A percentile compares a stretch with the other conserved stretches of the same genome.
These are phyloP conservation scores for Madurella mycetomatis DNA, from an alignment of 2,329 filamentous ascomycete species.

Conservation along the genomic window DNA sequence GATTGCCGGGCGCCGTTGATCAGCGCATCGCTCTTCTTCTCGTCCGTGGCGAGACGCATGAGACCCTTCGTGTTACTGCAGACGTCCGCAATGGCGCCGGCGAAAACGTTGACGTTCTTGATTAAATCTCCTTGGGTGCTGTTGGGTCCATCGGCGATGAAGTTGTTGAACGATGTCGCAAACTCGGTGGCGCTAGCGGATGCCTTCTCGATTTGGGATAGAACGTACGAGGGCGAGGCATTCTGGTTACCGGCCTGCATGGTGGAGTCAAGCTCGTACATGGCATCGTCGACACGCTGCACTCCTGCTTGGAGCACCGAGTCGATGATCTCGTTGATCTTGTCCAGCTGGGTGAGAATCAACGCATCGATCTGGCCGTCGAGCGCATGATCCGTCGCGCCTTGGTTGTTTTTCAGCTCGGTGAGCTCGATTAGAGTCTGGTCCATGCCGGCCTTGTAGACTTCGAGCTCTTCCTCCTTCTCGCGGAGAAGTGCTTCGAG, in stretches of 20 bases:
- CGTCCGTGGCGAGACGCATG: slow-evolving; percentile 85
- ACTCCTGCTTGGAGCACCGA: slow-evolving; percentile 92
- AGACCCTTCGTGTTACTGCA: slow-evolving; percentile 96
- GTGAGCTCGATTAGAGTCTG: slow-evolving; percentile 90
- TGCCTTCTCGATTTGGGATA: slow-evolving; percentile 96
- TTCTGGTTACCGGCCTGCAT: slow-evolving; percentile 99
- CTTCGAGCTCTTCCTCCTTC: slow-evolving; percentile 96
- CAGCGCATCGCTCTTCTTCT: slow-evolving; percentile 87
- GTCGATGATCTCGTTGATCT: slow-evolving; percentile 97
- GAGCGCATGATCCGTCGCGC: slow-evolving; percentile 71
- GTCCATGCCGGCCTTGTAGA: slow-evolving; percentile 97
- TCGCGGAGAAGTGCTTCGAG: slow-evolving; percentile 81
- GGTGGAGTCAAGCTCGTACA: slow-evolving; percentile 94
- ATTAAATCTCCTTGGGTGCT: slow-evolving; percentile 88
- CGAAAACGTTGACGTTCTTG: slow-evolving; percentile 84
- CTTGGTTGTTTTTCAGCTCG: slow-evolving; percentile 72
- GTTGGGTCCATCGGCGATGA: slow-evolving; percentile 93
- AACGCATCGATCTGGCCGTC: slow-evolving; percentile 90
- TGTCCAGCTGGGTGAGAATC: slow-evolving; percentile 78
- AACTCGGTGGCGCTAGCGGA: slow-evolving; percentile 94
- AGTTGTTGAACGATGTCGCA: slow-evolving; percentile 96
- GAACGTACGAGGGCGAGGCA: slow-evolving; percentile 86
- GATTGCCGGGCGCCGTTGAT: slow-evolving; percentile 78
- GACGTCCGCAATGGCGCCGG: slow-evolving; percentile 87
- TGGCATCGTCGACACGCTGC: slow-evolving; percentile 87